Evolutionary conservation across 2,329 filamentous ascomycete species (phyloP).

Genomic region (Phyllosticta capitalensis): DNA sequence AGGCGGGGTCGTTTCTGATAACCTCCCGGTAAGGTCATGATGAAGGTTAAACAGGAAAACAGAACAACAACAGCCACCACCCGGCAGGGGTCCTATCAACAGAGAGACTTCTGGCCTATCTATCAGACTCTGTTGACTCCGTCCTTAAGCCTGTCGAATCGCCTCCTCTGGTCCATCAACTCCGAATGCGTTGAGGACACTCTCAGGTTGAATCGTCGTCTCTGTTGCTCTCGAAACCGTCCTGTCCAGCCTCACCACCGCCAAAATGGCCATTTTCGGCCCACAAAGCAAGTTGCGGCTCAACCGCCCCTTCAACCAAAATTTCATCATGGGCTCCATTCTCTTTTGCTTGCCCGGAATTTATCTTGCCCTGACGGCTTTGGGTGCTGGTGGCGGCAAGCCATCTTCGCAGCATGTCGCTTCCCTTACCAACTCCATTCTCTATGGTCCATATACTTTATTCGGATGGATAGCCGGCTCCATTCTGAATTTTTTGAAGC

Average conservation of each 20-base stretch:
- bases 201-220: neutral
- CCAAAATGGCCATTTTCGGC: neutral
- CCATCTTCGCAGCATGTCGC: conserved; percentile 15
- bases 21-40: neutral
- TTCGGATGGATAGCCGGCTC: conserved; percentile 16
- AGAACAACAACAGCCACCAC: neutral
- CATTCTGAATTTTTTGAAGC: conserved; percentile 14
- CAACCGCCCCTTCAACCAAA: neutral
- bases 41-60: neutral
- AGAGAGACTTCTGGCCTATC: neutral
- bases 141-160: too few species aligned
- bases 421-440: conserved; percentile 14
- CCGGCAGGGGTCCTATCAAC: neutral
- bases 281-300: neutral
- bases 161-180: too few species aligned
- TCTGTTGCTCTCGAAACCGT: neutral
- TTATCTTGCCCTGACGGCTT: conserved; percentile 16
- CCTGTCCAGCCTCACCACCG: neutral
- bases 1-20: neutral
- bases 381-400: conserved; percentile 17
- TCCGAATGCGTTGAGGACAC: neutral
- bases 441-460: conserved; percentile 14
- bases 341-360: conserved; percentile 17
- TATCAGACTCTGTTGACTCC: neutral
- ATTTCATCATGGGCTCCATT: neutral